phyloP scores from a whole-genome alignment of 257 asterid genomes.

The Rehmannia glutinosa region DNA sequence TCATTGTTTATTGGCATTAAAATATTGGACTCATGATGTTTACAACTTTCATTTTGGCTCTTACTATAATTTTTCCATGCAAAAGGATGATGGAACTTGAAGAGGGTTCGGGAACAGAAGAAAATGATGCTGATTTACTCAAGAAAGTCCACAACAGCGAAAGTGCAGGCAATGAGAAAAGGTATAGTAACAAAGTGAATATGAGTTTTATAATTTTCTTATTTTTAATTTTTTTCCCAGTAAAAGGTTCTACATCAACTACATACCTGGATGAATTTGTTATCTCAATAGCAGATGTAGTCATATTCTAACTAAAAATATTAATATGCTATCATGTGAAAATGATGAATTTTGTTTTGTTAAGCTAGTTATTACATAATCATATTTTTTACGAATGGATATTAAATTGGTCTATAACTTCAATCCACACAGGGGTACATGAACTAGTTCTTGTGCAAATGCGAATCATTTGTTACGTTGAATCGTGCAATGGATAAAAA shows the following conservation, averaged over 20 bases:
- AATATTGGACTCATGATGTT: no score
- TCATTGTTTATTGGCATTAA: no score
- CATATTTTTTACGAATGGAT: no score
- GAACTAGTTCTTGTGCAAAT: no score
- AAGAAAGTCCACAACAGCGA: slow-evolving; percentile 24
- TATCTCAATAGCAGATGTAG: neutral
- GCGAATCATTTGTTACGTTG: no score
- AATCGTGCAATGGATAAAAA: no score
- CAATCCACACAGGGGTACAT: no score
- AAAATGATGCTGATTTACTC: slow-evolving; percentile 54
- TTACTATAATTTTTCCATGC: slow-evolving; percentile 5
- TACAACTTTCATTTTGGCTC: no score
- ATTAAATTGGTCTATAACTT: no score
- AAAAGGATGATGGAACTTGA: slow-evolving; percentile 74
- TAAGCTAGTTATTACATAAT: no score
- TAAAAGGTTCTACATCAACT: neutral
- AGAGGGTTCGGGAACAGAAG: slow-evolving; percentile 86
- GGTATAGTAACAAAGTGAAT: slow-evolving; percentile 26
- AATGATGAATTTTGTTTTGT: neutral
- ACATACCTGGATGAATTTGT: neutral
- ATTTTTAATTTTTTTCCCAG: no score
- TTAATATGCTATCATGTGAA: neutral
- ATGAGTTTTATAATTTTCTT: no score
- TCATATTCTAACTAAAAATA: neutral
- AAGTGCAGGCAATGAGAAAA: slow-evolving; percentile 18